A percentile compares a stretch with the other conserved stretches of the same genome.
Conservation (phyloP, 345 rosid genomes). For the Excoecaria cochinchinensis region DNA sequence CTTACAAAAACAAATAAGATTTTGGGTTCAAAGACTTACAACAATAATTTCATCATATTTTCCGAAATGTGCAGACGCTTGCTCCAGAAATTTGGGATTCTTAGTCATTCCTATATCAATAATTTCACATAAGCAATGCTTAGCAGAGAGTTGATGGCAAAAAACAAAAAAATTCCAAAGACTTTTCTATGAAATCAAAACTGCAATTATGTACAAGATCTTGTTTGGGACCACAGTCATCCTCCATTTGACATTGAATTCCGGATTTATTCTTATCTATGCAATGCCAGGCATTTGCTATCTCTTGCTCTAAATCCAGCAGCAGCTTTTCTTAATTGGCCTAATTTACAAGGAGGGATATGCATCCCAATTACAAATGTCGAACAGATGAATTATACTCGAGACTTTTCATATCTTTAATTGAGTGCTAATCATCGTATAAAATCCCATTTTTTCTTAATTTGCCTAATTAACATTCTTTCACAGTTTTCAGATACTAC, state of each 20-base stretch:
- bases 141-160: not conserved
- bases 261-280: not conserved
- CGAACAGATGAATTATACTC: no score
- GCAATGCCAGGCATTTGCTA: no score
- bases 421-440: no score
- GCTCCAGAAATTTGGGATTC: conserved; percentile 60
- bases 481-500: not conserved
- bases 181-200: no score
- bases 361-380: no score
- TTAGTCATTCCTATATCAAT: conserved; percentile 56
- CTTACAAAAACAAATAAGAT: not conserved
- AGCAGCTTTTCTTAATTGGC: no score
- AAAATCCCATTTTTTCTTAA: no score
- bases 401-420: no score
- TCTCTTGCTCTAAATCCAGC: no score
- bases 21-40: conserved; percentile 40
- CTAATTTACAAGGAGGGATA: no score
- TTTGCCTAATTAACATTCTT: not conserved
- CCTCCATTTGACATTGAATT: not conserved
- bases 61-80: conserved; percentile 58
- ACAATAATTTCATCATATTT: conserved; percentile 78
- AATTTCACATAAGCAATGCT: not conserved
- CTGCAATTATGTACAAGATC: no score
- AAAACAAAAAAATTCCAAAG: not conserved
- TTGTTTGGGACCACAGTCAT: not conserved